Conservation (phyloP, 305 asterid genomes). For the Solanum aculeatissimum region DNA sequence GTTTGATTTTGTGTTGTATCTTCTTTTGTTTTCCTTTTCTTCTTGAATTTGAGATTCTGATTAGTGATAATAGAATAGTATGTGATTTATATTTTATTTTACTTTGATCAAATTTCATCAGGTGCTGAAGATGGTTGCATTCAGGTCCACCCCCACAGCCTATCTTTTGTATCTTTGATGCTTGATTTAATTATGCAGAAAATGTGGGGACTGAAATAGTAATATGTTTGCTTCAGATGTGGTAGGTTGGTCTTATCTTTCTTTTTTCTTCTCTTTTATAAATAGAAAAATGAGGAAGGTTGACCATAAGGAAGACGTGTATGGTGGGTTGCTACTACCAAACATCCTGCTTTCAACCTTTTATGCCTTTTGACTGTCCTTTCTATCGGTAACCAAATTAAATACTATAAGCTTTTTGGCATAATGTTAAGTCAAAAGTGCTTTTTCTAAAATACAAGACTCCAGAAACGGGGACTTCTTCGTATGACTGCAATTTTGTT, state of each 20-base stretch:
- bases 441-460: background rate
- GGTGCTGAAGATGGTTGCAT: background rate
- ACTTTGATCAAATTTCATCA: background rate
- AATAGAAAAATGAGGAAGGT: background rate
- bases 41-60: constrained; percentile 34
- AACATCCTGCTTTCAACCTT: background rate
- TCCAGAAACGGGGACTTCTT: no score
- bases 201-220: background rate
- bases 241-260: background rate
- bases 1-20: constrained; percentile 36
- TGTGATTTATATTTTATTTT: constrained; percentile 36
- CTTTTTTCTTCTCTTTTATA: background rate
- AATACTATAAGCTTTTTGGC: background rate
- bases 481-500: no score
- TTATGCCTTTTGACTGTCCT: background rate
- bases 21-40: constrained; percentile 1
- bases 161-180: background rate
- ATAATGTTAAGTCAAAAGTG: background rate
- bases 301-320: background rate
- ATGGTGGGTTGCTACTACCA: background rate
- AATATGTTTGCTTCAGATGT: background rate
- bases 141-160: background rate
- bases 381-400: background rate
- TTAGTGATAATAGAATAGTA: constrained; percentile 48
- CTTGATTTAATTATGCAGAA: background rate